Conservation (phyloP, 163 green algal genomes). For the Trebouxia gelatinosa region DNA sequence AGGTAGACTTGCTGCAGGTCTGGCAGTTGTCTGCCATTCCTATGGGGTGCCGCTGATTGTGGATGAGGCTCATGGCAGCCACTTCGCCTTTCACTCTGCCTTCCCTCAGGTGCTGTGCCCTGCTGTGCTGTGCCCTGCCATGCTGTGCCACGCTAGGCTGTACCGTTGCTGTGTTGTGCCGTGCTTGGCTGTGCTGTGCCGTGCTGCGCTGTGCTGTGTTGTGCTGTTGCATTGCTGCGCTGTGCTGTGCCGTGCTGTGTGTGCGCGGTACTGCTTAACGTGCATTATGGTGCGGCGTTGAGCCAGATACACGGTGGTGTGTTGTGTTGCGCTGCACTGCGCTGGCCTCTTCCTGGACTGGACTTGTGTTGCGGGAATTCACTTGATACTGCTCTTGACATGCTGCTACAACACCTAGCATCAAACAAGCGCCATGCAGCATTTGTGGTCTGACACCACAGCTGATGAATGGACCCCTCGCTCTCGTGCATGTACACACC, state of each 20-base stretch:
- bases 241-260: not conserved
- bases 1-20: constrained; percentile 37
- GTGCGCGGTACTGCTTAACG: not conserved
- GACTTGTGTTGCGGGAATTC: too few species aligned
- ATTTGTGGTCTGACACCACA: too few species aligned
- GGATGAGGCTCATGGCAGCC: constrained; percentile 91
- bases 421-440: too few species aligned
- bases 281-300: not conserved
- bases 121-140: constrained; percentile 28
- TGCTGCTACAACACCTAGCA: too few species aligned
- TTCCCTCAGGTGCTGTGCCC: constrained; percentile 38
- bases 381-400: not conserved
- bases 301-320: not conserved
- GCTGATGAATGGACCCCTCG: too few species aligned
- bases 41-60: constrained; percentile 77
- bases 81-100: constrained; percentile 65
- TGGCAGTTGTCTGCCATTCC: constrained; percentile 67
- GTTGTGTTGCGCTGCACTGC: not conserved
- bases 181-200: not conserved
- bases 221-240: not conserved
- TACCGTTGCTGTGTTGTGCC: not conserved
- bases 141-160: constrained; percentile 1
- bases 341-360: too few species aligned
- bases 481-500: too few species aligned
- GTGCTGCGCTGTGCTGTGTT: not conserved